Evolutionary conservation across 1,284 basidiomycete genomes (phyloP), one percentile per base, ranked within the genome.

Genomic region (Melampsora americana): DNA sequence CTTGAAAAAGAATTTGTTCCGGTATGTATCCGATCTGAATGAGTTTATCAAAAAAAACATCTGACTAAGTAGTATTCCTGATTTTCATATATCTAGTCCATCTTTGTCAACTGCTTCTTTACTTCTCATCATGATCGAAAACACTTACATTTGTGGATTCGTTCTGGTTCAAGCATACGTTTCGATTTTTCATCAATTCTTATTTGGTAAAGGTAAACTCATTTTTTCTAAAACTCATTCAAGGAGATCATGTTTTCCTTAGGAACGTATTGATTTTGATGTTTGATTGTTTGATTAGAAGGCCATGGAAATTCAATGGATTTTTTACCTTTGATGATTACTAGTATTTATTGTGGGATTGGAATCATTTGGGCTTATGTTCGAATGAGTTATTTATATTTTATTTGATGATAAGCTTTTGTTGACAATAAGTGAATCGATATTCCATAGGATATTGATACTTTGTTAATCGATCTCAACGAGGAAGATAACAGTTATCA

Each of bases 331-430:
- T 85, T 97, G 77, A 91, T 97, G 92, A 78, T 89, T 78, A 95
- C 92, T n/a, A 95, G 93, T 81, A 87, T 95, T 28, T 97, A 95
- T 82, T 96, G 93, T 83, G 90, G 92, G 2, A 70, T 93, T 20
- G 95, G 95, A 6, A 84, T 95, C 66, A 85, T 90, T 4, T 95
- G 92, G 92, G 80, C 81, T 23, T 86, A 84, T 84, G 61, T 82
- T 5, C 78, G 83, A 28, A 72, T 85, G 23, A 78, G 78, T 39
- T 80, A 79, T 78, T 6, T 32, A 4, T 66, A 66, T 66, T 42
- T 66, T 5, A 44, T 66, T 26, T 62, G 23, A 53, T 5, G 5
- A 5, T 53, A 9, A 35, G 9, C 35, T 35, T 35, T 35, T 35
- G 3, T 35, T 35, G 3, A 35, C 5, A 35, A 35, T 35, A 35